Evolutionary conservation across 2,329 filamentous ascomycete genomes (phyloP).

Genomic region (Exophiala sp.): DNA sequence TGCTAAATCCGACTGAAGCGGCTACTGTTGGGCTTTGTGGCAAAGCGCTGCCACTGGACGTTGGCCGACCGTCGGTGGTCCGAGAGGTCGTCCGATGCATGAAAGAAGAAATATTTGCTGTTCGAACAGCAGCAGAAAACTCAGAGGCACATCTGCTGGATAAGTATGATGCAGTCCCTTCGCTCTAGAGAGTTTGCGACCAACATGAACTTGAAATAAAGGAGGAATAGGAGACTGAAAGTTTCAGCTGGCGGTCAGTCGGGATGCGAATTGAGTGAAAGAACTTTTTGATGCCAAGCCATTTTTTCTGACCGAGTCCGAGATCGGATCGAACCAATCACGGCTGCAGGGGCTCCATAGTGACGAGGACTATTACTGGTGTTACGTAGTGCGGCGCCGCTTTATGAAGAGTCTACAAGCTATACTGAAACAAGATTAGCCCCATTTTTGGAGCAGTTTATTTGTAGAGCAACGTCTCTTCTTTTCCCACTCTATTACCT

Average conservation of each 20-base stretch:
- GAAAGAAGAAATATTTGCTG: conserved; percentile 9
- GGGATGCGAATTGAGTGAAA: neutral
- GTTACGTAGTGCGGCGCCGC: neutral
- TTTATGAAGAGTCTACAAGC: too few species aligned
- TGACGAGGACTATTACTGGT: too few species aligned
- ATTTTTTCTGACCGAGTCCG: neutral
- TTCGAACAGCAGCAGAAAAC: conserved; percentile 13
- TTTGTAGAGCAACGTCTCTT: too few species aligned
- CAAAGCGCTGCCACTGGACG: conserved; percentile 25
- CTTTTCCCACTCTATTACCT: too few species aligned
- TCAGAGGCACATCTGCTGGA: conserved; percentile 18
- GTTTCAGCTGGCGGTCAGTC: neutral
- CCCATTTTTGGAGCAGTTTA: too few species aligned
- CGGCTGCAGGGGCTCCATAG: neutral
- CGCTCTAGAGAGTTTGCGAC: conserved; percentile 2
- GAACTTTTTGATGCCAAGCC: conserved; percentile 9
- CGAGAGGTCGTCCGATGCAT: conserved; percentile 15
- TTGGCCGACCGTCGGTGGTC: conserved; percentile 8
- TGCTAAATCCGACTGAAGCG: conserved; percentile 35
- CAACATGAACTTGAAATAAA: conserved; percentile 7
- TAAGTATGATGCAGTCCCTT: conserved; percentile 5
- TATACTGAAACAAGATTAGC: too few species aligned
- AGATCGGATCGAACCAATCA: conserved; percentile 1
- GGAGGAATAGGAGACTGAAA: conserved; percentile 5
- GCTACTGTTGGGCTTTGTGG: conserved; percentile 39